Evolutionary conservation across 805 yeast species (phyloP).

Genomic region (Candida tallmaniae): DNA sequence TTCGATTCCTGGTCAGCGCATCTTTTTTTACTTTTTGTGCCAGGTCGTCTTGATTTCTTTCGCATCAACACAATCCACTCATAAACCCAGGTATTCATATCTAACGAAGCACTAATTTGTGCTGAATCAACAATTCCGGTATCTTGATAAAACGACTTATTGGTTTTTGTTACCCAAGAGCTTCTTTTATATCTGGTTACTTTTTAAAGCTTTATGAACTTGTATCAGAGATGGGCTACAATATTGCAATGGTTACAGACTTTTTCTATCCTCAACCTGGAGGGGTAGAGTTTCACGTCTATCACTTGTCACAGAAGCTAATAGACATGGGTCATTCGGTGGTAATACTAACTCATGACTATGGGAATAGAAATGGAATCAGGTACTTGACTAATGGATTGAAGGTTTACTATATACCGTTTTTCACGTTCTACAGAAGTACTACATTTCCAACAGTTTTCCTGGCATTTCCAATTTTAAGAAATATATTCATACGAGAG

Average conservation of each 20-base stretch:
- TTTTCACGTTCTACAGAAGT: constrained; percentile 72
- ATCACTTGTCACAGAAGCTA: constrained; percentile 81
- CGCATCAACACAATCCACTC: too few species aligned
- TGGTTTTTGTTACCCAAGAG: too few species aligned
- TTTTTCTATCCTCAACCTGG: constrained; percentile 99
- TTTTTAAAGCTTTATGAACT: too few species aligned
- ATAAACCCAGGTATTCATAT: too few species aligned
- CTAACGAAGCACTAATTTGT: too few species aligned
- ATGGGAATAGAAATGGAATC: constrained; percentile 77
- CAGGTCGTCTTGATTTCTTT: too few species aligned
- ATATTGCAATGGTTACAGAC: constrained; percentile 77
- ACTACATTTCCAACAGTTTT: constrained; percentile 87
- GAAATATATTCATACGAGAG: constrained; percentile 85
- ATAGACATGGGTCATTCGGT: constrained; percentile 82
- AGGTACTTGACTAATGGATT: constrained; percentile 83
- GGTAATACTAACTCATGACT: constrained; percentile 82
- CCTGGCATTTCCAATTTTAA: constrained; percentile 75
- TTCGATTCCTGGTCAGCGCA: too few species aligned
- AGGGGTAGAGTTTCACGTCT: constrained; percentile 94
- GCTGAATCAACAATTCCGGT: too few species aligned
- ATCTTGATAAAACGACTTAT: too few species aligned
- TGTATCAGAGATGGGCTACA: too few species aligned
- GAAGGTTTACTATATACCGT: constrained; percentile 89
- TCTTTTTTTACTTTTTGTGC: too few species aligned
- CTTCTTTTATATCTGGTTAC: too few species aligned